These are phyloP conservation scores for Diplosphaera chodatii DNA, from an alignment of 139 green algal genomes.

Conservation along the genomic window DNA sequence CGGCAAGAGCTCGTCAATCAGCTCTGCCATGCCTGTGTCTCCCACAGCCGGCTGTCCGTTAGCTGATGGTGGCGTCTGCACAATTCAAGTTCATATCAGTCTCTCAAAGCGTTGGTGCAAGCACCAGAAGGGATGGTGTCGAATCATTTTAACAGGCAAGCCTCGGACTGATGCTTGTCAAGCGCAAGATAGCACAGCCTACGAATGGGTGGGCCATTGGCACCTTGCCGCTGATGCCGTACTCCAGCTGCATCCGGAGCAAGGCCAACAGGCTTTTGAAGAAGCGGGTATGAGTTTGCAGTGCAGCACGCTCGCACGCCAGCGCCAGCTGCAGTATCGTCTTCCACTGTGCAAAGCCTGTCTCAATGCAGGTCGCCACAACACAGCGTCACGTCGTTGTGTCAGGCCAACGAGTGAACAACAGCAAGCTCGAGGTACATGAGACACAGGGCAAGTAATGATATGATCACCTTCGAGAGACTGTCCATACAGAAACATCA, in stretches of 20 bases:
- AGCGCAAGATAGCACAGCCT: no score
- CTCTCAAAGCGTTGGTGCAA: no score
- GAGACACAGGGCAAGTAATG: no score
- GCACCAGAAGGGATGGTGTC: no score
- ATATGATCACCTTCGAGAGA: conserved; percentile 60
- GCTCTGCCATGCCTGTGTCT: conserved; percentile 13
- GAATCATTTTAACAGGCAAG: no score
- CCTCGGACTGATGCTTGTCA: no score
- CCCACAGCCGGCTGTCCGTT: background rate
- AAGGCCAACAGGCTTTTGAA: conserved; percentile 27
- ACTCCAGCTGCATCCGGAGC: conserved; percentile 40
- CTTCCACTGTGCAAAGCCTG: conserved; percentile 71
- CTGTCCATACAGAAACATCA: conserved; percentile 74
- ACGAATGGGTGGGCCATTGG: background rate
- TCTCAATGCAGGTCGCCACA: no score
- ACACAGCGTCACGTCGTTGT: no score
- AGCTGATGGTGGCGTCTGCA: no score
- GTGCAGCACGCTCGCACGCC: conserved; percentile 40
- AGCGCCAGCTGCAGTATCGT: conserved; percentile 61
- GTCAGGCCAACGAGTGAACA: no score
- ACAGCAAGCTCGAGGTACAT: no score
- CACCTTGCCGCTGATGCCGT: background rate
- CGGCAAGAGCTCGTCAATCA: conserved; percentile 53
- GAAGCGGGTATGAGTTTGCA: conserved; percentile 19
- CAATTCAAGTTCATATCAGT: no score